Conservation (phyloP, 805 yeast genomes). For the Candida pseudoglaebosa region DNA sequence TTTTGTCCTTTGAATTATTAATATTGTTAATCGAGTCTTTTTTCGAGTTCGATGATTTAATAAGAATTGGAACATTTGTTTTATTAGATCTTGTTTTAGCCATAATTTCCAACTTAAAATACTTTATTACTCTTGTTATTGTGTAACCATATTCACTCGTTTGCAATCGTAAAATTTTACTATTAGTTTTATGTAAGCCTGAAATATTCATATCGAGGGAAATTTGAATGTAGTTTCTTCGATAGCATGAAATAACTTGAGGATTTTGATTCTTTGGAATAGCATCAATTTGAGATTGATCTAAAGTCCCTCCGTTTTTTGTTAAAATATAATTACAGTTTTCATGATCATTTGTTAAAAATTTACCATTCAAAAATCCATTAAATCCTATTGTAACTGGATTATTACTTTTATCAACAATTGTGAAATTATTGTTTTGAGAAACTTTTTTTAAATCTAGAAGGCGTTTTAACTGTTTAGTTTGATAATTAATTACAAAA, state of each 20-base stretch:
- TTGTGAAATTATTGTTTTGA: slow-evolving; percentile 16
- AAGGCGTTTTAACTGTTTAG: slow-evolving; percentile 21
- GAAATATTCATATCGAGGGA: slow-evolving; percentile 26
- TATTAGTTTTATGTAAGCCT: slow-evolving; percentile 18
- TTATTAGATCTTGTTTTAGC: slow-evolving; percentile 32
- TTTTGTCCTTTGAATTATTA: slow-evolving; percentile 8
- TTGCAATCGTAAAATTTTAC: slow-evolving; percentile 27
- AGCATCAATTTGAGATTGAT: neutral
- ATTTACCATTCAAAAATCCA: slow-evolving; percentile 42
- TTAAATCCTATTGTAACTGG: slow-evolving; percentile 21
- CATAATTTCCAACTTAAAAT: slow-evolving; percentile 33
- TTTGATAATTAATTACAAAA: slow-evolving; percentile 23
- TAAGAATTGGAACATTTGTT: slow-evolving; percentile 29
- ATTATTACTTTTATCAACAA: slow-evolving; percentile 28
- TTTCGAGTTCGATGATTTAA: slow-evolving; percentile 15
- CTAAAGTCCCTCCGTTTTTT: slow-evolving; percentile 9
- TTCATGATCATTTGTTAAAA: slow-evolving; percentile 38
- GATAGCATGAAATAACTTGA: slow-evolving; percentile 41
- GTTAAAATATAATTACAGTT: slow-evolving; percentile 29
- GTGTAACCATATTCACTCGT: slow-evolving; percentile 34
- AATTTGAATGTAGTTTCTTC: slow-evolving; percentile 40
- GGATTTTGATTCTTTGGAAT: slow-evolving; percentile 19
- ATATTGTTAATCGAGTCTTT: slow-evolving; percentile 3
- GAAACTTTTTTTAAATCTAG: slow-evolving; percentile 24
- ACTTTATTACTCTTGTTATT: slow-evolving; percentile 33